Conservation (phyloP, 768 basidiomycete genomes). For the Boletus sp. region DNA sequence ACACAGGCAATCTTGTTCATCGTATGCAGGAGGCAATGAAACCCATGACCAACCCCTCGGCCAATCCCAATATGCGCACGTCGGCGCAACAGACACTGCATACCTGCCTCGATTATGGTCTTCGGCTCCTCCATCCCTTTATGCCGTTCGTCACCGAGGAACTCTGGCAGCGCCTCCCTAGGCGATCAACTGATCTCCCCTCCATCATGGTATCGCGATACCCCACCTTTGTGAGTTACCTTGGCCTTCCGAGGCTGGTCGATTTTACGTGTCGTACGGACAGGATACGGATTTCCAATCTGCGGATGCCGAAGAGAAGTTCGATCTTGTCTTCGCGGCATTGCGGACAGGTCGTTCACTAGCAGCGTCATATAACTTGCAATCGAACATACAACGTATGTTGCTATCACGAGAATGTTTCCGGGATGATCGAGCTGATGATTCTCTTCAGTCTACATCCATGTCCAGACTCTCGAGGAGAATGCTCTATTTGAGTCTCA, state of each 20-base stretch:
- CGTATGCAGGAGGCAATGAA: constrained; percentile 90
- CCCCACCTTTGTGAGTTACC: constrained; percentile 67
- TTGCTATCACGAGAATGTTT: neutral
- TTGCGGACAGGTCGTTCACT: constrained; percentile 52
- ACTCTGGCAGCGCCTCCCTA: constrained; percentile 93
- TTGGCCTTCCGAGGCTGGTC: neutral
- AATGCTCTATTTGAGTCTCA: constrained; percentile 70
- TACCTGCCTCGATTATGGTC: constrained; percentile 87
- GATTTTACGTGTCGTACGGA: neutral
- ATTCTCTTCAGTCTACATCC: constrained; percentile 58
- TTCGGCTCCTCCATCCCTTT: constrained; percentile 91
- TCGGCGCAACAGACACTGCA: constrained; percentile 97
- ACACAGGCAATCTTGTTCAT: neutral
- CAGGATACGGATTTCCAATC: constrained; percentile 65
- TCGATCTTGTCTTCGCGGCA: constrained; percentile 79
- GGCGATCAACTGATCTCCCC: constrained; percentile 73
- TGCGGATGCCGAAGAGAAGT: constrained; percentile 73
- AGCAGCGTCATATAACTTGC: constrained; percentile 83
- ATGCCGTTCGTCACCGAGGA: constrained; percentile 99
- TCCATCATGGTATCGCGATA: constrained; percentile 89
- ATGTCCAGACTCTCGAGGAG: constrained; percentile 60
- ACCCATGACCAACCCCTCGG: constrained; percentile 85
- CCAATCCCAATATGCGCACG: constrained; percentile 54
- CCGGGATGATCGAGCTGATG: neutral
- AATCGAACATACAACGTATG: constrained; percentile 55